Percentiles rank a stretch among this genome's conserved stretches.
These are phyloP conservation scores for Flaveria bidentis DNA, from an alignment of 129 eudicot genomes.

Conservation along the genomic window DNA sequence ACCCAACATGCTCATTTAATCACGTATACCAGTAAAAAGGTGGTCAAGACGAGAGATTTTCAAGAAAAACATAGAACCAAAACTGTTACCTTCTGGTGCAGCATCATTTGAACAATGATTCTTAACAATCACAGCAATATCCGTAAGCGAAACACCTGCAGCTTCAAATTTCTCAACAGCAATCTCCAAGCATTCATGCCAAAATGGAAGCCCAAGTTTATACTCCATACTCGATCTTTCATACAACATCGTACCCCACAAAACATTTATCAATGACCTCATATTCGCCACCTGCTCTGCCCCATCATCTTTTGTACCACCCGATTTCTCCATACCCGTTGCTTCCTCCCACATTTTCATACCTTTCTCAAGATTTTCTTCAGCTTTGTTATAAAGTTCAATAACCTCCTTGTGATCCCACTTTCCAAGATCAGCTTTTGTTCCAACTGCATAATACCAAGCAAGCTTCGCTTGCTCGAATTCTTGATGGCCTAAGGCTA, in stretches of 20 bases:
- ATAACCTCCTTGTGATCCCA: slow-evolving; percentile 64
- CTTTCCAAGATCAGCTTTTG: slow-evolving; percentile 45
- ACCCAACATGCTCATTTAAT: not conserved
- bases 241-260: slow-evolving; percentile 91
- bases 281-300: slow-evolving; percentile 56
- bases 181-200: slow-evolving; percentile 93
- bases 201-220: slow-evolving; percentile 74
- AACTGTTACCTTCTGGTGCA: slow-evolving; percentile 66
- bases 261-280: slow-evolving; percentile 64
- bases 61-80: slow-evolving; percentile 16
- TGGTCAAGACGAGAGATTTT: not conserved
- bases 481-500: slow-evolving; percentile 83
- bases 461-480: slow-evolving; percentile 89
- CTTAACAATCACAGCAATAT: slow-evolving; percentile 88
- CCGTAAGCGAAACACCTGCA: slow-evolving; percentile 86
- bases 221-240: slow-evolving; percentile 95
- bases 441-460: slow-evolving; percentile 78
- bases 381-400: slow-evolving; percentile 73
- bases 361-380: slow-evolving; percentile 84
- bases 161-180: slow-evolving; percentile 80
- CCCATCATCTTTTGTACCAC: slow-evolving; percentile 44
- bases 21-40: too few species aligned
- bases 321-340: slow-evolving; percentile 39
- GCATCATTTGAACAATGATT: slow-evolving; percentile 83
- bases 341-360: slow-evolving; percentile 73